Evolutionary conservation across 129 eudicot species (phyloP).

Genomic region (Cynara cardunculus): DNA sequence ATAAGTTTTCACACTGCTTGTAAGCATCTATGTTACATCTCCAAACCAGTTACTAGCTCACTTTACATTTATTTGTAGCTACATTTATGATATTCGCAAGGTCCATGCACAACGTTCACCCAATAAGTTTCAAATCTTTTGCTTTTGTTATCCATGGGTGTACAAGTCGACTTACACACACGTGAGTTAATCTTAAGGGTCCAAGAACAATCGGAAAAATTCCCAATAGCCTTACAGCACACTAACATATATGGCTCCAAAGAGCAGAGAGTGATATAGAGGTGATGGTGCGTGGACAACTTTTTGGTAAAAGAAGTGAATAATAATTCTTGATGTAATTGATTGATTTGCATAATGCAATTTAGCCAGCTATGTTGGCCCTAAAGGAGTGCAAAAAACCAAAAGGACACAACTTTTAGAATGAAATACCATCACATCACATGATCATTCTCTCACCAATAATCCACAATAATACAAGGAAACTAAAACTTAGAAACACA

Average conservation of each 20-base stretch:
- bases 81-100: not conserved
- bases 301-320: not conserved
- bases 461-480: constrained; percentile 10
- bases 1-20: no score
- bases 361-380: constrained; percentile 28
- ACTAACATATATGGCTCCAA: no score
- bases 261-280: not conserved
- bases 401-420: constrained; percentile 15
- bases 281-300: not conserved
- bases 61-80: not conserved
- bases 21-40: no score
- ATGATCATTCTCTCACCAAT: constrained; percentile 22
- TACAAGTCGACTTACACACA: no score
- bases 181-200: no score
- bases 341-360: constrained; percentile 21
- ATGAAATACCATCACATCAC: not conserved
- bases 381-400: constrained; percentile 15
- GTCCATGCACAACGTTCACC: not conserved
- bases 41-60: not conserved
- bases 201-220: no score
- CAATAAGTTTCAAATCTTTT: not conserved
- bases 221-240: no score
- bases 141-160: not conserved
- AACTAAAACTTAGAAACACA: not conserved
- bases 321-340: constrained; percentile 11